Percentiles rank a stretch among this genome's conserved stretches.
phyloP scores from a whole-genome alignment of 305 asterid species.

The Petunia hybrid region DNA sequence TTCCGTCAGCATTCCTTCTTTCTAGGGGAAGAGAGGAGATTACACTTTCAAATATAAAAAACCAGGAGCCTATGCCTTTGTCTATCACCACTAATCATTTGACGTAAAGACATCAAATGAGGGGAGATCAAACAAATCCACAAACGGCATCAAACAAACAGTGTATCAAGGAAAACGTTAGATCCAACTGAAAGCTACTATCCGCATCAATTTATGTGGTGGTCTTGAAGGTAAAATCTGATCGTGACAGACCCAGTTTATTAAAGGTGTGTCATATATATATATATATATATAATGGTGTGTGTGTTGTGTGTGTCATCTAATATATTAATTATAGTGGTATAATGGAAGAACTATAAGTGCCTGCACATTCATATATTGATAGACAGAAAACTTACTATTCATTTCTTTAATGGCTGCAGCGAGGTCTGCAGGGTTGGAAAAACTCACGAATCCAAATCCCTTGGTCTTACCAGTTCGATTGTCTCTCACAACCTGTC shows the following conservation, averaged over 20 bases:
- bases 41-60: neutral
- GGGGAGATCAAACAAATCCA: neutral
- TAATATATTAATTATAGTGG: constrained; percentile 11
- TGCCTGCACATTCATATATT: constrained; percentile 16
- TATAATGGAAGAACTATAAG: neutral
- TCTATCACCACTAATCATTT: neutral
- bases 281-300: neutral
- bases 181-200: neutral
- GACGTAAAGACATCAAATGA: neutral
- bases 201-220: neutral
- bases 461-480: constrained; percentile 98
- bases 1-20: neutral
- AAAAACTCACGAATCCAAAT: constrained; percentile 91
- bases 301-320: neutral
- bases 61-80: neutral
- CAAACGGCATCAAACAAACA: neutral
- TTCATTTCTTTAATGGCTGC: constrained; percentile 93
- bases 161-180: neutral
- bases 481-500: constrained; percentile 92
- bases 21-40: neutral
- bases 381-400: constrained; percentile 51
- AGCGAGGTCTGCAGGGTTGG: constrained; percentile 84
- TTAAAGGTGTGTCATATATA: neutral
- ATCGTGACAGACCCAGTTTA: neutral
- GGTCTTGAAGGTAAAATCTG: neutral